These are phyloP conservation scores for Alternaria brassicae DNA, from an alignment of 2,329 filamentous ascomycete genomes.

Conservation along the genomic window DNA sequence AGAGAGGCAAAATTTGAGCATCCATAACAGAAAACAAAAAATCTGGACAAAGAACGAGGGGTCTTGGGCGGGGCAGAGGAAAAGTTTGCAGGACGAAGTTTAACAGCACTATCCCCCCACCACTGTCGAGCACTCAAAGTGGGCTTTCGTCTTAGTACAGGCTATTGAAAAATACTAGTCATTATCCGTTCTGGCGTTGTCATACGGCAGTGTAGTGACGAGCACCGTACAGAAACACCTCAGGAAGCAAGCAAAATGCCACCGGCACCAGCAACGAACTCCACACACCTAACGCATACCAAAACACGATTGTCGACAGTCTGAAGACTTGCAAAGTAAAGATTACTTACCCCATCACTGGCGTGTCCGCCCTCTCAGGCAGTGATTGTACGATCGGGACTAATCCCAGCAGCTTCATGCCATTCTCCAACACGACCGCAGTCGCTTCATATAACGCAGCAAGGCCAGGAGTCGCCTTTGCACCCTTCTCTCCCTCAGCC, in stretches of 20 bases:
- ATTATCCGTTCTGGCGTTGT: background rate
- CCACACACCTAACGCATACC: background rate
- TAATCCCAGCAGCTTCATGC: slow-evolving; percentile 40
- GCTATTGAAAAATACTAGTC: background rate
- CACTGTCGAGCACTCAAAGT: background rate
- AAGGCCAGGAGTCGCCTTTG: slow-evolving; percentile 23
- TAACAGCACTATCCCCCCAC: background rate
- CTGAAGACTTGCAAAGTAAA: background rate
- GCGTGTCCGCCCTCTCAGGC: slow-evolving; percentile 36
- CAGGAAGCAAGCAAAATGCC: background rate
- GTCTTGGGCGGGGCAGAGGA: background rate
- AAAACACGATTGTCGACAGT: background rate
- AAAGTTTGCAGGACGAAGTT: background rate
- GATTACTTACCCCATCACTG: slow-evolving; percentile 13
- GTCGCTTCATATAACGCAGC: slow-evolving; percentile 38
- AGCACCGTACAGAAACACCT: background rate
- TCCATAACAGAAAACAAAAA: background rate
- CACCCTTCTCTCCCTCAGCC: background rate
- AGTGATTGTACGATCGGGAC: slow-evolving; percentile 19
- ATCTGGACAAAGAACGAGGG: background rate
- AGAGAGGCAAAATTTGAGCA: background rate
- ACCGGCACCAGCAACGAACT: background rate
- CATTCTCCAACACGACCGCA: slow-evolving; percentile 40
- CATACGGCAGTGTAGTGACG: background rate
- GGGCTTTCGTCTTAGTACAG: background rate